Base-by-base conservation (phyloP, 441 rosid species). In the Hura crepitans region DNA sequence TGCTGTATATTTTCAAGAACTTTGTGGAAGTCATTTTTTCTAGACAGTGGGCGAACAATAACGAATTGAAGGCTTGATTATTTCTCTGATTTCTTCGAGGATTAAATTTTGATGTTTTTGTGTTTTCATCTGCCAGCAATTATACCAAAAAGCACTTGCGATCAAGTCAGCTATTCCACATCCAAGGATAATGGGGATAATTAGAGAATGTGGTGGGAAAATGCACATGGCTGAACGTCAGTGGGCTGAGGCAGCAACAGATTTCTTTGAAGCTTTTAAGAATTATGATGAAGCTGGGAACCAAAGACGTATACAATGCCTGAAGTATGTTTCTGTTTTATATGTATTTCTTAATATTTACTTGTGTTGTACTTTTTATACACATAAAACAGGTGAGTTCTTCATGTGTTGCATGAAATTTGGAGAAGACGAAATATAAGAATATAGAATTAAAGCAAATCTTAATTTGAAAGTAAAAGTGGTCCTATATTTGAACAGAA, bases 171-270 rank as follows among this genome's bases (percentile, higher is more conserved):
- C 99, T 28, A 96, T 96, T 81, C 97, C 99, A 14, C 99, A 96
- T 87, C 99, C 99, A 69, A 88, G 99, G 84, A 96, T 96, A 75
- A 92, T 96, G 98, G 99, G 99, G 56, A 93, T 96, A 75, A 93
- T 96, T 72, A 88, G 97, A 57, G 99, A 96, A 80, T 96, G 99
- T 84, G 99, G 99, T 68, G 99, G 99, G 3, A 96, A 96, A 82
- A 96, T 96, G 99, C 98, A 93, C 82, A 96, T 91, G 99, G 97
- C 97, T 35, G 98, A 96, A 79, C 97, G 97, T 72, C 96, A 89
- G 73, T 96, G 99, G 99, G 94, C 89, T 58, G 99, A 96, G 50
- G 99, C 98, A 0, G 98, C 98, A 23, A 96, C 99, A 3, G 99
- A 96, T 79, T 96, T 96, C 85, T 92, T 96, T 83, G 99, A 93